Percentiles rank a stretch among this genome's conserved stretches.
Conservation (phyloP, 2,329 filamentous ascomycete genomes). For the Dactylonectria estremocensis region DNA sequence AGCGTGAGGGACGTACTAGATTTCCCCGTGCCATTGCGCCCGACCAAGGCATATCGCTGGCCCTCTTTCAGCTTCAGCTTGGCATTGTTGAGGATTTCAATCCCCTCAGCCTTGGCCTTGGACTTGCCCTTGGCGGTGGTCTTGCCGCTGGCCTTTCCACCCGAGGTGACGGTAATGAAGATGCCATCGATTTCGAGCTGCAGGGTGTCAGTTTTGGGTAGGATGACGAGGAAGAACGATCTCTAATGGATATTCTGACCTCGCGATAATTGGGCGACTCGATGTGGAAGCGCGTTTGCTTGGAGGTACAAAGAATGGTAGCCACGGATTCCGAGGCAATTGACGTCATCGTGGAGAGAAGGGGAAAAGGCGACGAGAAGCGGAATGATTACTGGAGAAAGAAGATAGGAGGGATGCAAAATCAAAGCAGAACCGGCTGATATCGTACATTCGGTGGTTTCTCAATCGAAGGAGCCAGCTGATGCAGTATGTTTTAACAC, state of each 20-base stretch:
- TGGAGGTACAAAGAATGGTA: conserved; percentile 74
- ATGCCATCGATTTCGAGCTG: conserved; percentile 81
- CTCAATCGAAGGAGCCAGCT: background rate
- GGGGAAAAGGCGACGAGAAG: background rate
- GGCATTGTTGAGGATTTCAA: conserved; percentile 80
- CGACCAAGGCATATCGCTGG: conserved; percentile 82
- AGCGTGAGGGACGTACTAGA: conserved; percentile 70
- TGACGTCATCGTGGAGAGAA: conserved; percentile 58
- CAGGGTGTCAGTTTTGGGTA: background rate
- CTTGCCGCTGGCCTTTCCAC: conserved; percentile 53
- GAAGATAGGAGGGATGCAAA: background rate
- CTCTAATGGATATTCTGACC: conserved; percentile 54
- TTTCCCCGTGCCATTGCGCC: conserved; percentile 87
- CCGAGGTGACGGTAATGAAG: conserved; percentile 74
- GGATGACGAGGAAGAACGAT: background rate
- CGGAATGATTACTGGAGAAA: background rate
- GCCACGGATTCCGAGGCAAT: conserved; percentile 66
- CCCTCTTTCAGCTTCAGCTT: conserved; percentile 81
- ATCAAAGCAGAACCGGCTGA: background rate
- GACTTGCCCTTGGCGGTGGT: conserved; percentile 66
- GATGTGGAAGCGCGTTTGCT: conserved; percentile 77
- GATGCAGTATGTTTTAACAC: background rate
- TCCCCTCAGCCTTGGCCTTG: conserved; percentile 61
- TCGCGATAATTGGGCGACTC: conserved; percentile 70
- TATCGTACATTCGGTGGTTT: background rate